Evolutionary conservation across 164 flowering plant genomes (phyloP).

Genomic region (Cinnamomum chago): DNA sequence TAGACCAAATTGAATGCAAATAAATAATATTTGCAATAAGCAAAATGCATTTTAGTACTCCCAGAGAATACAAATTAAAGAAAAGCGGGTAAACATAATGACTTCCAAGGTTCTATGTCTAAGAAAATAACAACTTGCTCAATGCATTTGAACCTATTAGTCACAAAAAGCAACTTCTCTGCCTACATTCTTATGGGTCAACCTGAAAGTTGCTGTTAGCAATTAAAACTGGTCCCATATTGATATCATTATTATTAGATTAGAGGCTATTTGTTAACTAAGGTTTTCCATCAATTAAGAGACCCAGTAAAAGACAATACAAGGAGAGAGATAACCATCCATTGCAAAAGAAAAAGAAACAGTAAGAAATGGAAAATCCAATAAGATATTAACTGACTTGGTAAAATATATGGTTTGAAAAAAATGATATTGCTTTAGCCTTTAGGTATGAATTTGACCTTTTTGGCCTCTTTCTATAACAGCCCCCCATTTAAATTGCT

Average conservation of each 20-base stretch:
- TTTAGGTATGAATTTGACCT: neutral
- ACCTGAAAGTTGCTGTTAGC: neutral
- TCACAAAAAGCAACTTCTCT: neutral
- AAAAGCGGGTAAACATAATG: neutral
- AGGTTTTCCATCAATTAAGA: neutral
- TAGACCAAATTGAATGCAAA: too few relatives aligned
- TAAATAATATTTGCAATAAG: too few relatives aligned
- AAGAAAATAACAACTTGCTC: neutral
- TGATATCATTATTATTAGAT: neutral
- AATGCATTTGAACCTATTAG: neutral
- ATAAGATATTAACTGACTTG: too few relatives aligned
- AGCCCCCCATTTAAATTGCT: neutral
- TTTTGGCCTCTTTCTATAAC: neutral
- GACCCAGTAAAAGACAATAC: neutral
- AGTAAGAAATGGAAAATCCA: neutral
- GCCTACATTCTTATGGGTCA: neutral
- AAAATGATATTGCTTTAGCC: neutral
- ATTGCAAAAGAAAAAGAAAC: neutral
- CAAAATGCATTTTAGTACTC: too few relatives aligned
- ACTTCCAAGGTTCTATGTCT: neutral
- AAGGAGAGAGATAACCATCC: too few relatives aligned
- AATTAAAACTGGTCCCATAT: neutral
- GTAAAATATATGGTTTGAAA: neutral
- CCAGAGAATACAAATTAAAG: too few relatives aligned
- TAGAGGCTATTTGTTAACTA: neutral